Percentiles rank a stretch among this genome's conserved stretches.
Conservation (phyloP, 495 filamentous ascomycete genomes). For the Hyaloscypha finlandica region DNA sequence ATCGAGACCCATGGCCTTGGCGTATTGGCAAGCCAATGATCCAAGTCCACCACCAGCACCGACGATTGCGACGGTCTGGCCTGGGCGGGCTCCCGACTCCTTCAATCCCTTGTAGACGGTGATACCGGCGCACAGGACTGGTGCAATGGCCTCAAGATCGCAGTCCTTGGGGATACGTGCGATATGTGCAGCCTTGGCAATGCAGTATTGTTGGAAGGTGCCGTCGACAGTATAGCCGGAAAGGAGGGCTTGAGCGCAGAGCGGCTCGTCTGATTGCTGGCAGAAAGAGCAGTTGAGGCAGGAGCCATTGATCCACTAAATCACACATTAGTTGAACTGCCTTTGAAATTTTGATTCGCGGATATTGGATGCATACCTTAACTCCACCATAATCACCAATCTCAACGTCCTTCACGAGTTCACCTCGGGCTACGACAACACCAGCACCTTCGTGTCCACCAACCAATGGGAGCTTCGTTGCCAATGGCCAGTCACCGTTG, state of each 20-base stretch:
- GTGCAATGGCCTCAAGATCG: slow-evolving; percentile 74
- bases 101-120: slow-evolving; percentile 94
- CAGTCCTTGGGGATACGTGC: slow-evolving; percentile 76
- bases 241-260: slow-evolving; percentile 70
- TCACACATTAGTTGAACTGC: neutral
- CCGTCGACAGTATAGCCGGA: slow-evolving; percentile 93
- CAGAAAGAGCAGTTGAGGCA: slow-evolving; percentile 83
- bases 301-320: slow-evolving; percentile 77
- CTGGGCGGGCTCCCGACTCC: slow-evolving; percentile 71
- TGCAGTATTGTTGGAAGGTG: slow-evolving; percentile 88
- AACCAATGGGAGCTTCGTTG: slow-evolving; percentile 78
- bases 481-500: slow-evolving; percentile 85
- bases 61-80: slow-evolving; percentile 81
- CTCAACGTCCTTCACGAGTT: slow-evolving; percentile 69
- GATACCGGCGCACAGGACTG: slow-evolving; percentile 84
- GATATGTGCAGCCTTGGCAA: slow-evolving; percentile 82
- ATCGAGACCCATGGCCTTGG: slow-evolving; percentile 82
- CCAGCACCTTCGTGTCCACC: slow-evolving; percentile 95
- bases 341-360: neutral
- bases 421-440: slow-evolving; percentile 76
- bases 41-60: slow-evolving; percentile 89
- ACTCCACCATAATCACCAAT: slow-evolving; percentile 83
- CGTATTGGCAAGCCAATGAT: slow-evolving; percentile 81
- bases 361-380: slow-evolving; percentile 44
- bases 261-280: slow-evolving; percentile 67